phyloP scores from a whole-genome alignment of 768 basidiomycete genomes.

The Lanmaoa pseudosensibilis region DNA sequence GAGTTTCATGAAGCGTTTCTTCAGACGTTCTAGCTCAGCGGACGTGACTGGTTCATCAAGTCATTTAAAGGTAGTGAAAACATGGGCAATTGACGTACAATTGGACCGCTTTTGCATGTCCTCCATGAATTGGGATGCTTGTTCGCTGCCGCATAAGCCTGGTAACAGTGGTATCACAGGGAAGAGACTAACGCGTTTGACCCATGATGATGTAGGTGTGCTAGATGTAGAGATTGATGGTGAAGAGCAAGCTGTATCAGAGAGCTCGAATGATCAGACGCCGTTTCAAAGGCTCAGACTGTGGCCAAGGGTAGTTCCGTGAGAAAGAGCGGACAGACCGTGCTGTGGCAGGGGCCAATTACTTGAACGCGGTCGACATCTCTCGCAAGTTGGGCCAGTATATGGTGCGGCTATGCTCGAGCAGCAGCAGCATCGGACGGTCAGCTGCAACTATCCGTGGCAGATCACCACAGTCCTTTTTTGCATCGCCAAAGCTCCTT shows the following conservation, averaged over 20 bases:
- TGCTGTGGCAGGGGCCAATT: neutral
- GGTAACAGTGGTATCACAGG: neutral
- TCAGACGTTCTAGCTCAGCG: constrained; percentile 89
- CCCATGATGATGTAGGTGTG: constrained; percentile 51
- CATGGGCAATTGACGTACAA: constrained; percentile 59
- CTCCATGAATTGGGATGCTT: constrained; percentile 96
- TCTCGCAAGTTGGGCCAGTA: constrained; percentile 2
- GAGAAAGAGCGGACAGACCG: constrained; percentile 15
- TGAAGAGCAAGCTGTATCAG: neutral
- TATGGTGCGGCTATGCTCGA: constrained; percentile 26
- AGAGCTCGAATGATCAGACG: too few relatives aligned
- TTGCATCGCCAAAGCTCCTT: constrained; percentile 3
- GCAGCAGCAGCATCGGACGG: constrained; percentile 4
- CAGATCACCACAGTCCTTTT: constrained; percentile 1
- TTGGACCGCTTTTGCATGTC: constrained; percentile 98
- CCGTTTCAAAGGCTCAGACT: neutral
- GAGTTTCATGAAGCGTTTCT: constrained; percentile 99
- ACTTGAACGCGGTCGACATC: neutral
- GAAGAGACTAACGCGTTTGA: constrained; percentile 68
- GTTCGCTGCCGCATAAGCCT: constrained; percentile 13
- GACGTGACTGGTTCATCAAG: constrained; percentile 72
- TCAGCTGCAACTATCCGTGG: constrained; percentile 4
- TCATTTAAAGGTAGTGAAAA: constrained; percentile 5
- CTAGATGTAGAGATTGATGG: neutral
- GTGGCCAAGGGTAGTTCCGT: constrained; percentile 11